Base-by-base conservation (phyloP, 2,329 filamentous ascomycete genomes). In the Scytalidium lignicola region DNA sequence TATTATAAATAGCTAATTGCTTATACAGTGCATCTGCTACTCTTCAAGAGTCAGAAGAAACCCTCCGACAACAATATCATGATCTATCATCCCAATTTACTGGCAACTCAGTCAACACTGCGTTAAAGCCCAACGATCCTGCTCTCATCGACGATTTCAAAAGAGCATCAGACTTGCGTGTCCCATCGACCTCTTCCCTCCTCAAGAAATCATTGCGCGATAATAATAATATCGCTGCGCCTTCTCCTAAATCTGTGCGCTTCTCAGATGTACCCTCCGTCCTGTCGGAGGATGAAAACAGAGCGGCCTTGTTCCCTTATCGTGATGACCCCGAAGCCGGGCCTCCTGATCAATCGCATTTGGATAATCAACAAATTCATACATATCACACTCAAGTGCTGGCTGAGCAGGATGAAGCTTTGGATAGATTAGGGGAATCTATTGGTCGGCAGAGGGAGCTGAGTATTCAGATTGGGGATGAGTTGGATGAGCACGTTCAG, bases 381-480 rank as follows among this genome's bases (percentile, higher is more conserved):
- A 75, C 79, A 19, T 91, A 95, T 68, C 93, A 99, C 70, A 74
- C 78, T 49, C 82, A 83, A 54, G 83, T 96, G 21, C 74, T 99
- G 32, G 77, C 79, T n/a, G 85, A 96, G 54, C 93, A 99, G 69
- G 93, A 99, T 64, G 86, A 88, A 56, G 90, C 96, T 67, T 78
- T 99, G n/a, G 92, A 97, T 66, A 76, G 79, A 9, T 74, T 99
- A 3, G 89, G 91, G n/a, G 81, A 83, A 61, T 89, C 83, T 50
- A 96, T 99, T 58, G 80, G 88, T 3, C 82, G 93, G 37, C 93
- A 97, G 73, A 78, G 95, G 44, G 89, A 97, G 71, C 75, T 99
- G 53, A 91, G 86, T 64, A 95, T 96, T 73, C 89, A 93, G 72
- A 97, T 99, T 62, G 92, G 93, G 23, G 88, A 96, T 66, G 93